Evolutionary conservation across 2,329 filamentous ascomycete genomes (phyloP).

Genomic region (Rhynchosporium graminicola): DNA sequence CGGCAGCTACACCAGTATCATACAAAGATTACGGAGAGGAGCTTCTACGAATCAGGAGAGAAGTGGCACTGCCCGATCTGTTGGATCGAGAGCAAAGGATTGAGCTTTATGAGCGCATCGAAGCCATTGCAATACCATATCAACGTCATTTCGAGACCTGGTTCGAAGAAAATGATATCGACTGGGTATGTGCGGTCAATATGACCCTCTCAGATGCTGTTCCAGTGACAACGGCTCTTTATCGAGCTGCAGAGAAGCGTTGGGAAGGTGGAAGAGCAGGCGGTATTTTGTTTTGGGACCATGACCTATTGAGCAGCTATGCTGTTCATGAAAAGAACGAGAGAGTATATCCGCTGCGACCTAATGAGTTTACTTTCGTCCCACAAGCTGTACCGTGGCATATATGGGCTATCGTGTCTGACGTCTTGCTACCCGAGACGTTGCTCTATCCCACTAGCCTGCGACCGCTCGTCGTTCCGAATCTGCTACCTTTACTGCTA

Average conservation of each 20-base stretch:
- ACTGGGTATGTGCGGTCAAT: slow-evolving; percentile 13
- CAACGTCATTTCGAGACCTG: slow-evolving; percentile 7
- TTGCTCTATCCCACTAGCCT: slow-evolving; percentile 2
- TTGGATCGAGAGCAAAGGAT: background rate
- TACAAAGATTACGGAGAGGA: slow-evolving; percentile 7
- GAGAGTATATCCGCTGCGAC: slow-evolving; percentile 1
- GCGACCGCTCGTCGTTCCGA: slow-evolving; percentile 4
- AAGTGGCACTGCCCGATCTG: background rate
- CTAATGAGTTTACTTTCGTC: slow-evolving; percentile 10
- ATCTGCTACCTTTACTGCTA: background rate
- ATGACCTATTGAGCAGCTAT: slow-evolving; percentile 12
- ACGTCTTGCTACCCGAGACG: slow-evolving; percentile 4
- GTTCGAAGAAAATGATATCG: slow-evolving; percentile 10
- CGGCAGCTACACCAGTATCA: background rate
- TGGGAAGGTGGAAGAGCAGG: slow-evolving; percentile 3
- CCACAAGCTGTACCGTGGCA: slow-evolving; percentile 15
- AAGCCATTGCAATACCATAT: background rate
- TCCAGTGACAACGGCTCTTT: slow-evolving; percentile 6
- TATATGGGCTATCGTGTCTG: slow-evolving; percentile 10
- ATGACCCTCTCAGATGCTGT: slow-evolving; percentile 12
- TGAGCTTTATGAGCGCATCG: background rate
- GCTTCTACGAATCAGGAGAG: background rate
- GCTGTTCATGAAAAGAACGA: slow-evolving; percentile 10
- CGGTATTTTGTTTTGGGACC: slow-evolving; percentile 11
- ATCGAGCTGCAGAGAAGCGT: slow-evolving; percentile 2